phyloP scores from a whole-genome alignment of 23 red algal species.

The Gracilaria domingensis region DNA sequence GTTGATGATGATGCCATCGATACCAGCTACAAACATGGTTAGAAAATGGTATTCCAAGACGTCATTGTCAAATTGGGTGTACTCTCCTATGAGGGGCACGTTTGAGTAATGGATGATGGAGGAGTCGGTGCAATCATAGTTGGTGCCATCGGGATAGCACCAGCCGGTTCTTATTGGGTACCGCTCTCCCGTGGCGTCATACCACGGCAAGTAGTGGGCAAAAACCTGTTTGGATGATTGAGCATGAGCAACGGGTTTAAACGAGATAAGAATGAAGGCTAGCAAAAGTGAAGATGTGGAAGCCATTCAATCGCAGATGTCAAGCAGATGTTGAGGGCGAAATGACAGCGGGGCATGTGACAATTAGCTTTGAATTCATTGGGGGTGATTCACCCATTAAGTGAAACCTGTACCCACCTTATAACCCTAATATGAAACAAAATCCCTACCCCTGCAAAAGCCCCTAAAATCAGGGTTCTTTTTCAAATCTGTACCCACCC shows the following conservation, averaged over 20 bases:
- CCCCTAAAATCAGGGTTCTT: too few relatives aligned
- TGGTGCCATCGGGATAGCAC: slow-evolving; percentile 20
- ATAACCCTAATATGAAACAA: too few relatives aligned
- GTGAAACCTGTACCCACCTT: too few relatives aligned
- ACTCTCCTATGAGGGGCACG: slow-evolving; percentile 56
- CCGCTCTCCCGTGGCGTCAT: slow-evolving; percentile 19
- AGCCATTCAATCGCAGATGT: background rate
- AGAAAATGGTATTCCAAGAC: slow-evolving; percentile 69
- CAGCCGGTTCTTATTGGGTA: slow-evolving; percentile 52
- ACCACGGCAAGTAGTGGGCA: slow-evolving; percentile 62
- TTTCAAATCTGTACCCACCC: too few relatives aligned
- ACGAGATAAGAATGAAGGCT: background rate
- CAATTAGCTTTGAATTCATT: too few relatives aligned
- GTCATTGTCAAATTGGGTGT: slow-evolving; percentile 47
- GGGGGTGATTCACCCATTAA: too few relatives aligned
- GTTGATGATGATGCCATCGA: slow-evolving; percentile 59
- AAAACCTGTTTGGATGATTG: slow-evolving; percentile 41
- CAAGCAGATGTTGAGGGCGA: too few relatives aligned
- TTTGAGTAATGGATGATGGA: slow-evolving; percentile 66
- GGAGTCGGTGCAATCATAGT: slow-evolving; percentile 44
- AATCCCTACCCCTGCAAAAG: too few relatives aligned
- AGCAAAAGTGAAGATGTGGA: background rate
- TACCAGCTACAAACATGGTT: slow-evolving; percentile 30
- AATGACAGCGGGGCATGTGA: too few relatives aligned
- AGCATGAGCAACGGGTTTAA: background rate